Evolutionary conservation across 768 basidiomycete species (phyloP).

Genomic region (Pilatotrama ljubarskyi): DNA sequence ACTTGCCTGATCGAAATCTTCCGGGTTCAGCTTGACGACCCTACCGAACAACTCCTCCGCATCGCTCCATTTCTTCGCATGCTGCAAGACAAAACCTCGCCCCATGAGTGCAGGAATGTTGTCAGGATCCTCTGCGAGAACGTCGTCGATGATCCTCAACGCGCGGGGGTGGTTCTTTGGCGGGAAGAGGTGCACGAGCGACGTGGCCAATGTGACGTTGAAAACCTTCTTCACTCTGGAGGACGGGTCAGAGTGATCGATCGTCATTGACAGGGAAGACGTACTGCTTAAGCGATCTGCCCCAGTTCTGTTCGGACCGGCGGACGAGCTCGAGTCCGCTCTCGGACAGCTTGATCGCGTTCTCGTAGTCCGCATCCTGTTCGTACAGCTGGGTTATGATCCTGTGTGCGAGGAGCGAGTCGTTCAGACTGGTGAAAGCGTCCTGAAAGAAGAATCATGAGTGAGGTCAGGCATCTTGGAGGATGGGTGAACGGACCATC

Average conservation of each 20-base stretch:
- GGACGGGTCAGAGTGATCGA: neutral
- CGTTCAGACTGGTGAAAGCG: constrained; percentile 47
- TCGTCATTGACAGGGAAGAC: constrained; percentile 17
- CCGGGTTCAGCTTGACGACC: constrained; percentile 50
- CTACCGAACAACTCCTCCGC: constrained; percentile 63
- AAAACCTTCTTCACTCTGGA: constrained; percentile 65
- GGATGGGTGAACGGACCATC: constrained; percentile 46
- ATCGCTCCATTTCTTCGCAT: constrained; percentile 63
- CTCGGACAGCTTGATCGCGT: constrained; percentile 70
- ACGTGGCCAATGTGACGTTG: constrained; percentile 68
- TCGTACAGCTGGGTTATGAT: constrained; percentile 67
- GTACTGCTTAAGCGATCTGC: constrained; percentile 52
- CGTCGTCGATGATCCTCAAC: constrained; percentile 66
- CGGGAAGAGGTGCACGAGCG: constrained; percentile 81
- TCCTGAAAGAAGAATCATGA: constrained; percentile 42
- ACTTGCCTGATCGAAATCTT: constrained; percentile 47
- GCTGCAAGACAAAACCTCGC: constrained; percentile 71
- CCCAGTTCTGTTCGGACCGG: constrained; percentile 56
- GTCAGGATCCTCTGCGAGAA: constrained; percentile 61
- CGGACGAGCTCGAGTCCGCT: constrained; percentile 60
- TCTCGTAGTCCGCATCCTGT: constrained; percentile 70
- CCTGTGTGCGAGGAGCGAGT: constrained; percentile 67
- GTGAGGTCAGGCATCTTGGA: constrained; percentile 2
- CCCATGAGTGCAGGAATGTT: constrained; percentile 72
- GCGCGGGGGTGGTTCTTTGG: constrained; percentile 90